phyloP scores from a whole-genome alignment of 352 stramenopile species.

The Pythium insidiosum region DNA sequence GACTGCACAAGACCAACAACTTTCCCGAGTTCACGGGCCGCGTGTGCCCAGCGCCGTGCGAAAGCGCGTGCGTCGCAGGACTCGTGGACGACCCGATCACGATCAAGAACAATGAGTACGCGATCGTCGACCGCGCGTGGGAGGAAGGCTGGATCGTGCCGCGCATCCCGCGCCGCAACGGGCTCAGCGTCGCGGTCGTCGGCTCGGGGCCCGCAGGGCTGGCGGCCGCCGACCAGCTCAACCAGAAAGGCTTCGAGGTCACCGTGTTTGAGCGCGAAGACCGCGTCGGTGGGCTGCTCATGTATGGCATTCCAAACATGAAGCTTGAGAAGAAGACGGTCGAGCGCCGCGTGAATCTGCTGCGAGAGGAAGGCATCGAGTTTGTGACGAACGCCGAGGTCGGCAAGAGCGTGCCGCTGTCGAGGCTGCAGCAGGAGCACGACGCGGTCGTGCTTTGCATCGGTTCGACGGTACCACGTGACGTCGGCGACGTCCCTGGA shows the following conservation, averaged over 20 bases:
- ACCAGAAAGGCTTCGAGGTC: conserved; percentile 96
- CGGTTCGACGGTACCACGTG: conserved; percentile 92
- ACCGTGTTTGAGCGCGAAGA: conserved; percentile 97
- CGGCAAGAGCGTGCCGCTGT: conserved; percentile 78
- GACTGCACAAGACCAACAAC: conserved; percentile 98
- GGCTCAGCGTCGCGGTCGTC: conserved; percentile 94
- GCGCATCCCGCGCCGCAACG: conserved; percentile 89
- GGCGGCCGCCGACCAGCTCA: conserved; percentile 94
- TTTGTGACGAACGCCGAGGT: conserved; percentile 96
- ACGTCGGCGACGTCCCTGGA: conserved; percentile 80
- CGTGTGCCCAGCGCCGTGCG: conserved; percentile 96
- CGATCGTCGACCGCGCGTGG: conserved; percentile 95
- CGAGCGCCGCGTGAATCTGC: conserved; percentile 90
- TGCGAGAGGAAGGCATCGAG: conserved; percentile 94
- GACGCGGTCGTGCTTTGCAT: conserved; percentile 93
- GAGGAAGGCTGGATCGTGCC: conserved; percentile 95
- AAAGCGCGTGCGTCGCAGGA: conserved; percentile 93
- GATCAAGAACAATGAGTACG: conserved; percentile 99
- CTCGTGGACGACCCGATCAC: conserved; percentile 95
- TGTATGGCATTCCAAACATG: conserved; percentile 99
- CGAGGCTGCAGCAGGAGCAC: conserved; percentile 57
- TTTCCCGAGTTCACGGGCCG: conserved; percentile 98
- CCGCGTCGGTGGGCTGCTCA: conserved; percentile 93
- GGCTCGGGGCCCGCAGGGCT: conserved; percentile 91
- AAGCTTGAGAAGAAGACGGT: conserved; percentile 98